A percentile compares a stretch with the other conserved stretches of the same genome.
These are phyloP conservation scores for Coelastrella sp. DNA, from an alignment of 139 green algal species.

Conservation along the genomic window DNA sequence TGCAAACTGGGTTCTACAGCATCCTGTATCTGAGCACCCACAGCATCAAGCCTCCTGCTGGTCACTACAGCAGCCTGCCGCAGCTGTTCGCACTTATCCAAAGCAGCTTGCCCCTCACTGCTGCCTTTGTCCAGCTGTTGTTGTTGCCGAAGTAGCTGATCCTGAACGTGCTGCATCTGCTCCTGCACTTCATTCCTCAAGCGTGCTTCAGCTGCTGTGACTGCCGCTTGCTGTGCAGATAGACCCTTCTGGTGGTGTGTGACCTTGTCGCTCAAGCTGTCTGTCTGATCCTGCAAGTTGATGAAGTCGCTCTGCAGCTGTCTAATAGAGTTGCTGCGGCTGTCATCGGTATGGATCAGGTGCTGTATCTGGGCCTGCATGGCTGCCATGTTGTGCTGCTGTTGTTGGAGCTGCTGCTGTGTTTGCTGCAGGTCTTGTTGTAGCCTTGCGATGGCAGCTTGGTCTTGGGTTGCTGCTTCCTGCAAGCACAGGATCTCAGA, in stretches of 20 bases:
- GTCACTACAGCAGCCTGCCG: conserved; percentile 1
- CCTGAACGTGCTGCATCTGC: background rate
- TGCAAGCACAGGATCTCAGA: background rate
- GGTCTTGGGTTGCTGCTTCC: background rate
- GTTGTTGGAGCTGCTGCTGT: conserved; percentile 33
- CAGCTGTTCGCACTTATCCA: conserved; percentile 29
- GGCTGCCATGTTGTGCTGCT: conserved; percentile 23
- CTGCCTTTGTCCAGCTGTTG: conserved; percentile 1
- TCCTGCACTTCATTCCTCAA: background rate
- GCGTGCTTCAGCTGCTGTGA: background rate
- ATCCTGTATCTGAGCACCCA: background rate
- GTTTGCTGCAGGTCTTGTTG: conserved; percentile 23
- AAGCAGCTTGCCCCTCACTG: background rate
- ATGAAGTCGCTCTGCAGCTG: background rate
- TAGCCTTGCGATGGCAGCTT: background rate
- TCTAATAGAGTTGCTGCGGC: background rate
- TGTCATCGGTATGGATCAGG: background rate
- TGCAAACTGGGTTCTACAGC: background rate
- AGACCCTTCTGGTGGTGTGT: background rate
- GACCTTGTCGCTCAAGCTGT: background rate
- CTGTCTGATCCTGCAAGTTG: background rate
- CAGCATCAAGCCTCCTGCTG: background rate
- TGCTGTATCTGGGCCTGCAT: background rate
- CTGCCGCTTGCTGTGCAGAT: background rate
- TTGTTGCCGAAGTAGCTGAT: background rate